Conservation (phyloP, 139 green algal genomes). For the Chloropicon primus region DNA sequence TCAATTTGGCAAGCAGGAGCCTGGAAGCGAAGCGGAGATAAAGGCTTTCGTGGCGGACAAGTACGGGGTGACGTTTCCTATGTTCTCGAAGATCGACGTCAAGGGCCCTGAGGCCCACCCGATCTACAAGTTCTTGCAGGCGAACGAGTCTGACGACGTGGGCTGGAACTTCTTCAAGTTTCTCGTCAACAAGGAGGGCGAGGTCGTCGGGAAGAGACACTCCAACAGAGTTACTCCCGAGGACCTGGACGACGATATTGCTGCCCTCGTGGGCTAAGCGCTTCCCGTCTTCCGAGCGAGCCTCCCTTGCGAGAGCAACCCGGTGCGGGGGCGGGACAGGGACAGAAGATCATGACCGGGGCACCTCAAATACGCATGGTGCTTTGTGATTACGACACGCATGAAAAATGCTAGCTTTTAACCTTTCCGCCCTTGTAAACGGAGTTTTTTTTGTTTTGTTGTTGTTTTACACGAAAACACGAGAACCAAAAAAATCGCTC, state of each 20-base stretch:
- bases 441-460: too few relatives aligned
- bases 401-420: too few relatives aligned
- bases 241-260: not conserved
- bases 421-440: too few relatives aligned
- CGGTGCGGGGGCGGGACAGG: too few relatives aligned
- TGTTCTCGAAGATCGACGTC: slow-evolving; percentile 56
- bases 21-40: slow-evolving; percentile 42
- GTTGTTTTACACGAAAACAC: too few relatives aligned
- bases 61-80: slow-evolving; percentile 34
- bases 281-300: too few relatives aligned
- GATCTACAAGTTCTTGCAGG: slow-evolving; percentile 50
- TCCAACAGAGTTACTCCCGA: not conserved
- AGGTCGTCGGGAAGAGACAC: not conserved
- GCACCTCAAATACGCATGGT: not conserved
- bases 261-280: not conserved
- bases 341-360: not conserved
- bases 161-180: not conserved
- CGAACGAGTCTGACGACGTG: not conserved
- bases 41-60: slow-evolving; percentile 44
- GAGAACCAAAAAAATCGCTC: not conserved
- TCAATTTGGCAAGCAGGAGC: slow-evolving; percentile 64
- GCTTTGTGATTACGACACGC: not conserved
- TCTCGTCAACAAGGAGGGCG: not conserved
- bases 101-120: slow-evolving; percentile 38
- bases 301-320: too few relatives aligned